Conservation (phyloP, 306 rosid species). For the Quillaja saponaria region DNA sequence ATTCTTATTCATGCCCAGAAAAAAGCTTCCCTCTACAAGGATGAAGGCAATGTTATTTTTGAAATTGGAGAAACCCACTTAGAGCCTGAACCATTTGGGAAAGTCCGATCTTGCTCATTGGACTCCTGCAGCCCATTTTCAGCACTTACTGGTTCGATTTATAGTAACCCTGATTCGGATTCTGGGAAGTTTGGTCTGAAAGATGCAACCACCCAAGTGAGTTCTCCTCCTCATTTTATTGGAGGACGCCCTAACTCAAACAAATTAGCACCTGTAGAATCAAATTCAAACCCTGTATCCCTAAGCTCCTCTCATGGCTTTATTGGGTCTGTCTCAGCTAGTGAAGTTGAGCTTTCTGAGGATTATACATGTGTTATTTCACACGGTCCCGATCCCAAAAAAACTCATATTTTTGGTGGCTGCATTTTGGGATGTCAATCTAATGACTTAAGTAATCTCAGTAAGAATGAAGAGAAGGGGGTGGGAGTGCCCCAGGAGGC, state of each 20-base stretch:
- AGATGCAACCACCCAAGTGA: slow-evolving; percentile 30
- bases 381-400: slow-evolving; percentile 79
- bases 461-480: slow-evolving; percentile 47
- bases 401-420: slow-evolving; percentile 82
- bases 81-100: slow-evolving; percentile 48
- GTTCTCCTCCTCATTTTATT: slow-evolving; percentile 50
- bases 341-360: slow-evolving; percentile 85
- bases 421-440: slow-evolving; percentile 66
- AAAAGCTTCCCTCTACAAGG: slow-evolving; percentile 43
- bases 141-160: slow-evolving; percentile 31
- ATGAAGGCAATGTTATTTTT: slow-evolving; percentile 61
- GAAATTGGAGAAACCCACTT: slow-evolving; percentile 69
- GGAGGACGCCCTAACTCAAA: slow-evolving; percentile 51
- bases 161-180: slow-evolving; percentile 23
- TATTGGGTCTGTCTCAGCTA: slow-evolving; percentile 60
- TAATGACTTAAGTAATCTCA: slow-evolving; percentile 37
- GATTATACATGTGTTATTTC: slow-evolving; percentile 88
- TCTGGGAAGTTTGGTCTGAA: slow-evolving; percentile 40
- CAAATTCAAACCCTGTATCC: slow-evolving; percentile 40
- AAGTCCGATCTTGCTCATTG: slow-evolving; percentile 54
- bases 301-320: slow-evolving; percentile 40
- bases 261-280: slow-evolving; percentile 16
- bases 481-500: slow-evolving; percentile 23
- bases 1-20: slow-evolving; percentile 36
- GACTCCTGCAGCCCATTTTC: slow-evolving; percentile 59